Base-by-base conservation (phyloP, 768 basidiomycete genomes). In the Pleurotus sapidus region DNA sequence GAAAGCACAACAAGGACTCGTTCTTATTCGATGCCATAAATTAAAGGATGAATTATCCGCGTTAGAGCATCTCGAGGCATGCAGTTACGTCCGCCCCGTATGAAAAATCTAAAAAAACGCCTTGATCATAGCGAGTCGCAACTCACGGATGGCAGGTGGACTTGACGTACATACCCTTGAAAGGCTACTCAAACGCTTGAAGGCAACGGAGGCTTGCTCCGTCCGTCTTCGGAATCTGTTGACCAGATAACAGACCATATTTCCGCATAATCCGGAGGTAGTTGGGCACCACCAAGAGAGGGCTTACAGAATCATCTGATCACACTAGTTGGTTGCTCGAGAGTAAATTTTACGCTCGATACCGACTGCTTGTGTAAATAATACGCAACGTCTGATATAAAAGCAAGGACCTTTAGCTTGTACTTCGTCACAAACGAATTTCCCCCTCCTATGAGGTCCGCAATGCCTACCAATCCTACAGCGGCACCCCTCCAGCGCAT, bases 181-280 rank as follows among this genome's bases (percentile, higher is more conserved):
- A 51, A 51, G 49, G 49, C 23, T 51, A 37, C 17, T 9, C 49
- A n/a, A 30, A 51, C 24, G 51, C 39, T 54, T 54, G 51, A 54
- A 54, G 51, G 51, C 40, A 40, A 43, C 51, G 38, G 39, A 12
- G 51, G 4, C 51, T 54, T 54, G 51, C 37, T 54, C 51, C 51
- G 51, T 39, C 51, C 51, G 51, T 9, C 42, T 5, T 45, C 51
- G 51, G 51, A 42, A 40, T 40, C 51, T 54, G 37, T 54, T 18
- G 11, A 9, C 39, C 39, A 11, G 51, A 54, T 54, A 54, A 40
- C 51, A 39, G 51, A 42, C 18, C 5, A 7, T 20, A 39, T 39
- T 54, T 38, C 51, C 51, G 51, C 39, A 15, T 54, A 39, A 42
- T 37, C 51, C 51, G 51, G 51, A 54, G 17, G 51, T 54, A 54